Base-by-base conservation (phyloP, 345 rosid species). In the Camelina neglecta region DNA sequence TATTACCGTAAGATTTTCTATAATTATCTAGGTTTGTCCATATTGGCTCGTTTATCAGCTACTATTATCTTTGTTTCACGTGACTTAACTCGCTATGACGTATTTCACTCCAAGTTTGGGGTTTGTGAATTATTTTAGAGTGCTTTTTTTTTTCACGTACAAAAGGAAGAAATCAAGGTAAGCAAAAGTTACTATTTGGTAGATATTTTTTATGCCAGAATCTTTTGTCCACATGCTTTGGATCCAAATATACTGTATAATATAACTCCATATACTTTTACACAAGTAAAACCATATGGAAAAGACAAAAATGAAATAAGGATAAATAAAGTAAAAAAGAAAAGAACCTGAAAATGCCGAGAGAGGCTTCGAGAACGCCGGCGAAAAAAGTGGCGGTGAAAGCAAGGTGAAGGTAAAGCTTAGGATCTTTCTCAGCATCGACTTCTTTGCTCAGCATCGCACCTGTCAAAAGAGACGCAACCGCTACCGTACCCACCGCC, bases 401-500 rank as follows among this genome's bases (percentile, higher is more conserved):
- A 64, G 86, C 96, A 49, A 95, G 76, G 60, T 87, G 92, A 44
- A 95, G 82, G 51, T 88, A 95, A 56, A 85, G 89, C 75, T 82
- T 80, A 31, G 94, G 89, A 69, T 85, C 72, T 69, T 87, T 84
- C 12, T 51, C 80, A 44, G 90, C 93, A 36, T 77, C 88, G 7
- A 90, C 95, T 50, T 79, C 93, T 72, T 81, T 86, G 50, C 99
- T 85, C 18, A 95, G 42, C 97, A 93, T 89, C 4, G 96, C 85
- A 11, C 88, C 79, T 70, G 83, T 86, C 36, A 95, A 74, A 7
- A 95, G 87, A 13, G 99, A 95, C 3, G 84, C 93, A 29, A 95
- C 98, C 2, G 97, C 98, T 8, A 93, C 92, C 10, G 97, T 89
- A 8, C 98, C 99, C 45, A 95, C 99, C 1, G 97, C 99, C 70